Evolutionary conservation across 177 flowering plant genomes (phyloP).

Genomic region (Vitis hybrid): DNA sequence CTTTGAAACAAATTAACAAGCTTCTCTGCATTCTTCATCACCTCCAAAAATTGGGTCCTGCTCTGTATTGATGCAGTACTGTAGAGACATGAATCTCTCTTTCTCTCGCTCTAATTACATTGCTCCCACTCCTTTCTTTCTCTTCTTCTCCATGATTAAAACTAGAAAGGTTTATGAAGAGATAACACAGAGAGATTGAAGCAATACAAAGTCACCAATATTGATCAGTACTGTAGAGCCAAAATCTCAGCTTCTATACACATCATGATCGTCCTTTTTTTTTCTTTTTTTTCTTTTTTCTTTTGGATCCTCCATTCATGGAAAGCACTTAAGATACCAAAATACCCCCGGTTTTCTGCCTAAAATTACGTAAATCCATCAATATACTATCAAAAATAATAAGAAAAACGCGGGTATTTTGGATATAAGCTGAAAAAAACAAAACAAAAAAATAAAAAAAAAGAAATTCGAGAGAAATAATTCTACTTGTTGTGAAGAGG

Average conservation of each 20-base stretch:
- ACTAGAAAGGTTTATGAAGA: background rate
- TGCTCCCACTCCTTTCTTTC: background rate
- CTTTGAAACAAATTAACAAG: background rate
- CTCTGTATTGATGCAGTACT: no score
- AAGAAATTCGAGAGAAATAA: background rate
- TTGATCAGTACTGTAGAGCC: conserved; percentile 1
- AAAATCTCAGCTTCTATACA: conserved; percentile 17
- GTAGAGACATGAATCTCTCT: background rate
- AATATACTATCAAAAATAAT: conserved; percentile 2
- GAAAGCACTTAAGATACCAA: conserved; percentile 26
- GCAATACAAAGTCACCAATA: conserved; percentile 1
- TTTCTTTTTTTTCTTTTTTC: background rate
- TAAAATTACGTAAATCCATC: background rate
- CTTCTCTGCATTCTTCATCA: background rate
- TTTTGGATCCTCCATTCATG: background rate
- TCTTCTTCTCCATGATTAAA: background rate
- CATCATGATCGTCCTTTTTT: conserved; percentile 7
- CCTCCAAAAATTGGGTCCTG: background rate
- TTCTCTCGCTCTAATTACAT: background rate
- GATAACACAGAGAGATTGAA: background rate
- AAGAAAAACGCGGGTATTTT: conserved; percentile 61
- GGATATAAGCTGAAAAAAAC: conserved; percentile 20
- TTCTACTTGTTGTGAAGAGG: conserved; percentile 64
- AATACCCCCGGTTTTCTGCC: conserved; percentile 54
- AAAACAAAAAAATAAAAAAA: conserved; percentile 6